phyloP scores from a whole-genome alignment of 2,329 filamentous ascomycete genomes.

The Kalaharituber pfeilii region DNA sequence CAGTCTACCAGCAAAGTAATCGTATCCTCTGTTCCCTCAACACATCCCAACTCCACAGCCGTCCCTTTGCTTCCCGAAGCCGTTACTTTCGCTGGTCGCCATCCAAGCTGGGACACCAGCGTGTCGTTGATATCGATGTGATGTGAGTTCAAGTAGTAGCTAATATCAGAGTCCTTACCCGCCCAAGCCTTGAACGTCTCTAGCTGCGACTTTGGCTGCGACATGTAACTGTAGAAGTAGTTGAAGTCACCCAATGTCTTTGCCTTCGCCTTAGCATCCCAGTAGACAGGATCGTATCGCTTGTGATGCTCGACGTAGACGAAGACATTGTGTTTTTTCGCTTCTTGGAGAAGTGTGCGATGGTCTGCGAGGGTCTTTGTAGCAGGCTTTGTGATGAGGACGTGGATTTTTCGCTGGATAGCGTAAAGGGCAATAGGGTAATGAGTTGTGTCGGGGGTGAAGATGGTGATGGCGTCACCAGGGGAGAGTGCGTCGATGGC shows the following conservation, averaged over 20 bases:
- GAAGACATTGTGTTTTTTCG: constrained; percentile 59
- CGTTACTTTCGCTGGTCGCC: constrained; percentile 59
- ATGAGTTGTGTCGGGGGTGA: constrained; percentile 86
- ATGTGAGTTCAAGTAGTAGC: constrained; percentile 86
- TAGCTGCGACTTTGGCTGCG: constrained; percentile 74
- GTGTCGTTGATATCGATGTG: constrained; percentile 85
- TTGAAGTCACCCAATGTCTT: constrained; percentile 78
- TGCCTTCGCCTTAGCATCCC: constrained; percentile 65
- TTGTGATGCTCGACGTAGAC: constrained; percentile 96
- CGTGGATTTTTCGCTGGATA: constrained; percentile 72
- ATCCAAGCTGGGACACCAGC: constrained; percentile 56
- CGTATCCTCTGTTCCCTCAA: constrained; percentile 70
- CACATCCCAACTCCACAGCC: constrained; percentile 61
- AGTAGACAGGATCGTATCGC: constrained; percentile 83
- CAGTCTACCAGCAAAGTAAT: constrained; percentile 83
- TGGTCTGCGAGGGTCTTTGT: constrained; percentile 73
- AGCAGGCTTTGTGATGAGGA: constrained; percentile 85
- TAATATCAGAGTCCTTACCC: constrained; percentile 73
- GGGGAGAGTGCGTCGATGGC: constrained; percentile 69
- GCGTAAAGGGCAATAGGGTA: constrained; percentile 85
- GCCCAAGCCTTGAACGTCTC: constrained; percentile 94
- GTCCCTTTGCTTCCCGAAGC: constrained; percentile 63
- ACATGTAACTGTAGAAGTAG: constrained; percentile 97
- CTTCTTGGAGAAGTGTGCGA: constrained; percentile 53
- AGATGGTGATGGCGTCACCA: constrained; percentile 85